Evolutionary conservation across 345 rosid genomes (phyloP).

Genomic region (Eucalyptus brandiana): DNA sequence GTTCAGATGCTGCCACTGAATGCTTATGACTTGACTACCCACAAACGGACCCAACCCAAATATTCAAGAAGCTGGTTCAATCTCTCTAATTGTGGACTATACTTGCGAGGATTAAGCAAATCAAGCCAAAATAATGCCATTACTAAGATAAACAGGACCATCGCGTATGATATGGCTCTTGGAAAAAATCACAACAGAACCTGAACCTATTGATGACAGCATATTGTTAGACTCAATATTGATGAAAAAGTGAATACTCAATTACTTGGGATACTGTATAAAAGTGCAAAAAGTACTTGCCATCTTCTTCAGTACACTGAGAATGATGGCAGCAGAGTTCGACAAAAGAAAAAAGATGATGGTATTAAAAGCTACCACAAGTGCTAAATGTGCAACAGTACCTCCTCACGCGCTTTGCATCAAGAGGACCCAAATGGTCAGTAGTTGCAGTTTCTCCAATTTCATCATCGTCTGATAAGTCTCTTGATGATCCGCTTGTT

Average conservation of each 20-base stretch:
- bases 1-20: background rate
- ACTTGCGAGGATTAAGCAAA: background rate
- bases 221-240: background rate
- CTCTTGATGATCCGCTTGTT: conserved; percentile 77
- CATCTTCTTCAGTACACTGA: background rate
- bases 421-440: conserved; percentile 49
- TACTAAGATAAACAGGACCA: background rate
- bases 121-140: background rate
- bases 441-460: conserved; percentile 57
- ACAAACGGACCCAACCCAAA: background rate
- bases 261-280: background rate
- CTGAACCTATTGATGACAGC: background rate
- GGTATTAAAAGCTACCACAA: background rate
- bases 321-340: background rate
- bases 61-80: background rate
- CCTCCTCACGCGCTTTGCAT: conserved; percentile 84
- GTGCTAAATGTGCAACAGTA: conserved; percentile 1
- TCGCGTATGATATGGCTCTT: background rate
- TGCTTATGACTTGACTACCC: background rate
- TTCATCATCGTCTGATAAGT: conserved; percentile 76
- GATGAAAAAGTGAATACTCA: background rate
- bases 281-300: background rate
- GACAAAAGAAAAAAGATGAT: background rate
- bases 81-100: background rate
- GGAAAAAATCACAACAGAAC: background rate